Conservation (phyloP, 768 basidiomycete species). For the Lyophyllum atratum region DNA sequence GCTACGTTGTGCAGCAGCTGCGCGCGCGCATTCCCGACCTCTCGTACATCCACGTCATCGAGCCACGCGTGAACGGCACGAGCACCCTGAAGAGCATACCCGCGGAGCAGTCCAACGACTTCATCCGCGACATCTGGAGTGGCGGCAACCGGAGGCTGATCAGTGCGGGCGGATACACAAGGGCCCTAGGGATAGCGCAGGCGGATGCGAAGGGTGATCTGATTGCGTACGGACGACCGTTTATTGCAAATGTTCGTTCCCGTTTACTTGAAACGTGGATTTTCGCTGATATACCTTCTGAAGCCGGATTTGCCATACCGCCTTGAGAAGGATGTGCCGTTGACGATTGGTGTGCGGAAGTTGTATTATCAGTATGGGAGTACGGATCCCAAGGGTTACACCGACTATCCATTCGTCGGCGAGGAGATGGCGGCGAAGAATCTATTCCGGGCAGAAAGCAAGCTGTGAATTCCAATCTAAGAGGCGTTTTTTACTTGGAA, state of each 20-base stretch:
- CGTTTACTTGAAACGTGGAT: not conserved
- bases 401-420: conserved; percentile 28
- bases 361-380: conserved; percentile 28
- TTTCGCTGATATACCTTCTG: no score
- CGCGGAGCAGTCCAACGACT: conserved; percentile 29
- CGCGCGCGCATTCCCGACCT: conserved; percentile 34
- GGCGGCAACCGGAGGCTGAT: conserved; percentile 26
- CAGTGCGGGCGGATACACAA: conserved; percentile 35
- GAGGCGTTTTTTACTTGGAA: not conserved
- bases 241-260: conserved; percentile 37
- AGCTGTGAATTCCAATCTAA: conserved; percentile 1
- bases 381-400: conserved; percentile 28
- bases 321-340: conserved; percentile 25
- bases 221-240: conserved; percentile 38
- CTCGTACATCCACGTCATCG: conserved; percentile 47
- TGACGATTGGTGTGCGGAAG: conserved; percentile 25
- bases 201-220: conserved; percentile 33
- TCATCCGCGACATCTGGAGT: conserved; percentile 39
- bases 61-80: conserved; percentile 30
- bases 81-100: not conserved
- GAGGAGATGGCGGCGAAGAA: not conserved
- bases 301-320: conserved; percentile 37
- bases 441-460: conserved; percentile 1
- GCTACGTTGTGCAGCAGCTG: conserved; percentile 40
- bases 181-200: conserved; percentile 27